Evolutionary conservation across 768 basidiomycete species (phyloP).

Genomic region (Tylopilus rubrobrunneus): DNA sequence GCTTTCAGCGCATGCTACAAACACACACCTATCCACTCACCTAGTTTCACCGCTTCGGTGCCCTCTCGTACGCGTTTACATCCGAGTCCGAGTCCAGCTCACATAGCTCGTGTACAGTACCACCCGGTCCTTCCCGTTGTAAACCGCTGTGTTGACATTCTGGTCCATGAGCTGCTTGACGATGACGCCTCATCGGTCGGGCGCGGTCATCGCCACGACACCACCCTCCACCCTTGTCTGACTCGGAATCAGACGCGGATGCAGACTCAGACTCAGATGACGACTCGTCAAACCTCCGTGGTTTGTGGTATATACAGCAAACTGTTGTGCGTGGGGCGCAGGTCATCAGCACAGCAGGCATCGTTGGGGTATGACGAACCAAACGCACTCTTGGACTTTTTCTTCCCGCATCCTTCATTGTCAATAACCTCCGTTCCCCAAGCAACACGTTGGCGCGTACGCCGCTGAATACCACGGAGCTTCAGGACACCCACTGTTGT

Average conservation of each 20-base stretch:
- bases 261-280: conserved; percentile 62
- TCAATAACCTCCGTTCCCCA: conserved; percentile 88
- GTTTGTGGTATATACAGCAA: conserved; percentile 93
- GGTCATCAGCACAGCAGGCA: too few relatives aligned
- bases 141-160: neutral
- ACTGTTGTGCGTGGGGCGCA: conserved; percentile 43
- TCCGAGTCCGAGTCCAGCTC: conserved; percentile 21
- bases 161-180: conserved; percentile 5
- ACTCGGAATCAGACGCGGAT: conserved; percentile 29
- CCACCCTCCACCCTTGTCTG: conserved; percentile 6
- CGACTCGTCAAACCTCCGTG: conserved; percentile 76
- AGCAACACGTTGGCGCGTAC: conserved; percentile 55
- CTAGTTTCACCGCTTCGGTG: conserved; percentile 26
- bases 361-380: too few relatives aligned
- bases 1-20: too few relatives aligned
- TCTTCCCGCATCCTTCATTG: conserved; percentile 85
- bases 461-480: conserved; percentile 51
- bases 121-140: conserved; percentile 7
- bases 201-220: conserved; percentile 7
- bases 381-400: conserved; percentile 85
- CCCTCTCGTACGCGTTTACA: conserved; percentile 50
- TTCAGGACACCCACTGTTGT: conserved; percentile 48
- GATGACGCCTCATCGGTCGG: conserved; percentile 6
- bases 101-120: conserved; percentile 17
- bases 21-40: neutral